phyloP scores from a whole-genome alignment of 345 rosid species.

The Excoecaria agallocha region DNA sequence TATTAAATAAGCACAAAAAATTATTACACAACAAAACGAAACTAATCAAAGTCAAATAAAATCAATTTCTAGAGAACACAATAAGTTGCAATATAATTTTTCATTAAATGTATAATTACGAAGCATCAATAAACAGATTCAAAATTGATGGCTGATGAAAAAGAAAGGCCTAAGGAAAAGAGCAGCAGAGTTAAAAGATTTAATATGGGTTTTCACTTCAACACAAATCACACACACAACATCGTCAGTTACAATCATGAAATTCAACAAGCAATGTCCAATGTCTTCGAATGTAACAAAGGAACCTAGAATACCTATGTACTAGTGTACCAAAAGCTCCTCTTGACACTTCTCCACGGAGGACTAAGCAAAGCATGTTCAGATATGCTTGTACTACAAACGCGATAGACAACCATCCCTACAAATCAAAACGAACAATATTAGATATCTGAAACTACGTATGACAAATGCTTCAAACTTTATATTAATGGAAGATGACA shows the following conservation, averaged over 20 bases:
- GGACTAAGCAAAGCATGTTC: slow-evolving; percentile 41
- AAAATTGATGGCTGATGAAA: slow-evolving; percentile 5
- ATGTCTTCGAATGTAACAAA: slow-evolving; percentile 14
- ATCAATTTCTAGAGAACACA: not conserved
- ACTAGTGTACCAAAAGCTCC: slow-evolving; percentile 25
- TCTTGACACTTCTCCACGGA: slow-evolving; percentile 18
- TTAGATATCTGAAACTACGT: not conserved
- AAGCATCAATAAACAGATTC: not conserved
- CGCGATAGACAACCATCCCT: slow-evolving; percentile 37
- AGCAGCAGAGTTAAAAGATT: slow-evolving; percentile 14
- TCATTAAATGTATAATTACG: not conserved
- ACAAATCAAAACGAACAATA: slow-evolving; percentile 17
- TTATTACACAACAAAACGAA: not conserved
- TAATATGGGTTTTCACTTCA: slow-evolving; percentile 18
- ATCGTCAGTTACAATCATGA: slow-evolving; percentile 28
- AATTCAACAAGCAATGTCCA: slow-evolving; percentile 23
- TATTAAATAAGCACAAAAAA: too few relatives aligned
- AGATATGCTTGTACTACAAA: slow-evolving; percentile 27
- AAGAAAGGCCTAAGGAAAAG: not conserved
- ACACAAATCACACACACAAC: slow-evolving; percentile 24
- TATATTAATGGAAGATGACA: slow-evolving; percentile 6
- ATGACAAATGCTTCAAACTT: not conserved
- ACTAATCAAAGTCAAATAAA: not conserved
- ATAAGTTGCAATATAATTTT: not conserved
- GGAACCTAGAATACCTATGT: slow-evolving; percentile 22